Evolutionary conservation across 805 yeast species (phyloP), one percentile per base, ranked within the genome.

Genomic region (Cyberlindnera sargentensis): DNA sequence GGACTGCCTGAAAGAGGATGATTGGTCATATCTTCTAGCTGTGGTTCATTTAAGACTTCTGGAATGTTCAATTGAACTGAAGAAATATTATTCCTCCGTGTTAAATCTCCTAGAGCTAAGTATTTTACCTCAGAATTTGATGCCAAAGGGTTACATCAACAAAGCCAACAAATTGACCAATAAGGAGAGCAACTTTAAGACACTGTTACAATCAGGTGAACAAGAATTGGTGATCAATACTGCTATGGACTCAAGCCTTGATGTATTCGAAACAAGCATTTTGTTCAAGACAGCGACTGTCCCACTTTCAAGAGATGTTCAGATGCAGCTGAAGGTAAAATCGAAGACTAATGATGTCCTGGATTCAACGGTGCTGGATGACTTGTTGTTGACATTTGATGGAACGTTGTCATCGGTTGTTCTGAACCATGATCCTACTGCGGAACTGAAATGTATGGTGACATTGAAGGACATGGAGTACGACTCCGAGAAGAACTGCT

Each of bases 1-100:
- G 4, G 61, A 65, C 1, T 49, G 58, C 2, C 62, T 72, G 46
- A 62, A 65, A 40, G 60, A 60, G 30, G 79, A 69, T 34, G 49
- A 55, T 4, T 76, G 82, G 80, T 46, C 45, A 7, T 32, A 44
- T 6, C 48, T 76, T 3, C 54, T 65, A 5, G 54, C 58, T 0
- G 32, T 56, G 4, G 55, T 74, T 4, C 50, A 71, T 6, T 49
- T 56, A 32, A 67, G 67, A 39, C 51, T 78, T 9, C 55, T 70
- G 15, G 51, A 57, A 27, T 73, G 78, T 43, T 70, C 65, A 34
- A 38, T 59, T 6, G 48, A 61, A 31, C 46, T 69, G 38, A 49
- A 52, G 6, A 63, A 62, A 39, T 44, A 45, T 41, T 60, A 49
- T 49, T 71, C 65, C 24, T 61, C 71, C 0, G 53, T 63, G 23